phyloP scores from a whole-genome alignment of 768 basidiomycete species.

The Lactarius indigo region DNA sequence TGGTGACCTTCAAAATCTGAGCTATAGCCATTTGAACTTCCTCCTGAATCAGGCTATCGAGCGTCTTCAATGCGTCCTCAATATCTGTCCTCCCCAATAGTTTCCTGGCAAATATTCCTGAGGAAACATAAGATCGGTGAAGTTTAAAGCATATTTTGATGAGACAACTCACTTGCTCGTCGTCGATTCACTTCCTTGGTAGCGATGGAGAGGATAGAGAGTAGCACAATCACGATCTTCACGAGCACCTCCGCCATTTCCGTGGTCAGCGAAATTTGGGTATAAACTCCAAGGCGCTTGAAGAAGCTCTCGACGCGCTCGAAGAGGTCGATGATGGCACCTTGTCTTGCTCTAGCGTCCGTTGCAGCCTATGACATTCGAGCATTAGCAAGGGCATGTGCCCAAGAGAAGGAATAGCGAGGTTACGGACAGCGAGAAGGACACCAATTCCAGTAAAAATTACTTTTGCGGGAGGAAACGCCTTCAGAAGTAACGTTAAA shows the following conservation, averaged over 20 bases:
- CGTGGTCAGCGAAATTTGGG: background rate
- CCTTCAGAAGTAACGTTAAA: background rate
- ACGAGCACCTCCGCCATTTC: background rate
- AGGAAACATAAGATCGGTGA: background rate
- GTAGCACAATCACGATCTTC: background rate
- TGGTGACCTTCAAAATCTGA: too few relatives aligned
- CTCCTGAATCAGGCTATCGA: too few relatives aligned
- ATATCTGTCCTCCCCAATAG: background rate
- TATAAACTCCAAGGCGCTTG: background rate
- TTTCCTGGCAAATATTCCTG: background rate
- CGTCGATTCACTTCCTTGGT: background rate
- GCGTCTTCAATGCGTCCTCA: background rate
- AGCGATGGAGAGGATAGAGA: background rate
- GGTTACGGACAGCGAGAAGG: background rate
- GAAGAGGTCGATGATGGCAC: background rate
- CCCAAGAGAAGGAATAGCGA: background rate
- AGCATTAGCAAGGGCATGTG: background rate
- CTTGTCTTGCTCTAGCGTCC: background rate
- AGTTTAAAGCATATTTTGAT: background rate
- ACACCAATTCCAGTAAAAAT: background rate
- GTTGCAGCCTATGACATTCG: background rate
- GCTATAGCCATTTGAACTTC: too few relatives aligned
- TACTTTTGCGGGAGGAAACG: background rate
- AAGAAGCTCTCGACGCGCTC: background rate
- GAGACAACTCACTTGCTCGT: background rate